phyloP scores from a whole-genome alignment of 768 basidiomycete species.

The Filobasidium wieringae region DNA sequence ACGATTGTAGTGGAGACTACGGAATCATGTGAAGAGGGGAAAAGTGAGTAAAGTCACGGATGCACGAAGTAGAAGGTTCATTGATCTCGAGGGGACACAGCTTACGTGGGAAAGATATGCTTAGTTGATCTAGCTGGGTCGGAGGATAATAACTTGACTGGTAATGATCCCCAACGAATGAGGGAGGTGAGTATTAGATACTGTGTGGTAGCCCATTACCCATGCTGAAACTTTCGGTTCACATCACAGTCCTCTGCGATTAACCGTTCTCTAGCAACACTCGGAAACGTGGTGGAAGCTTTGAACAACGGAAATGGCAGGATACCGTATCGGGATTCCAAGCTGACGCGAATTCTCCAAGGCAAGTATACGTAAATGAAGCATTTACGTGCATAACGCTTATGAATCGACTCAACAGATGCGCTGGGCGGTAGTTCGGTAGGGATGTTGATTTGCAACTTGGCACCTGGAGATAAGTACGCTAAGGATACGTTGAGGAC shows the following conservation, averaged over 20 bases:
- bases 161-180: constrained; percentile 77
- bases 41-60: constrained; percentile 15
- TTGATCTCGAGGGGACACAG: constrained; percentile 37
- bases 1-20: constrained; percentile 49
- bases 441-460: constrained; percentile 71
- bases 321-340: constrained; percentile 81
- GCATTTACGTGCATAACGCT: too few relatives aligned
- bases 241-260: constrained; percentile 55
- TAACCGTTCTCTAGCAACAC: constrained; percentile 74
- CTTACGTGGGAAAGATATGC: constrained; percentile 63
- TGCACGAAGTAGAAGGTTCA: constrained; percentile 74
- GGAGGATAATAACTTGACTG: constrained; percentile 80
- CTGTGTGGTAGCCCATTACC: too few relatives aligned
- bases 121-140: constrained; percentile 82
- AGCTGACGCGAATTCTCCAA: constrained; percentile 77
- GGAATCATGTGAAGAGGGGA: constrained; percentile 40
- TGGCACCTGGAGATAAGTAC: constrained; percentile 71
- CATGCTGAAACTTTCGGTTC: not conserved
- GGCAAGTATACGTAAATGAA: constrained; percentile 16
- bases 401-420: constrained; percentile 40
- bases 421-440: constrained; percentile 72
- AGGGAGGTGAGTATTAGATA: constrained; percentile 46
- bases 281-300: constrained; percentile 79
- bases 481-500: constrained; percentile 81
- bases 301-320: constrained; percentile 47